Conservation (phyloP, 2,329 filamentous ascomycete genomes). For the Chaetoscypha palmicola region DNA sequence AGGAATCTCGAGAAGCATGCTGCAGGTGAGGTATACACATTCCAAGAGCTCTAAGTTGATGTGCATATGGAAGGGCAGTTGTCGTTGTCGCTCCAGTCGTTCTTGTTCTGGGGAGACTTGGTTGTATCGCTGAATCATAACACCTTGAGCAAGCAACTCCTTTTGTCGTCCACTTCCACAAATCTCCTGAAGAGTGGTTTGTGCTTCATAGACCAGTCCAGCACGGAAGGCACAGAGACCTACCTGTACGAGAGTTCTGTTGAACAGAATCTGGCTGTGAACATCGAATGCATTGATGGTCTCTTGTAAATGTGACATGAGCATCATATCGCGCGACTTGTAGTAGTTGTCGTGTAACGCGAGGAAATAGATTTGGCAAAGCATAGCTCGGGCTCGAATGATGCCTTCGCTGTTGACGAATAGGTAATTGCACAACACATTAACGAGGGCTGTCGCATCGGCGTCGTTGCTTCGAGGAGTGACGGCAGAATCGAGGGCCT, state of each 20-base stretch:
- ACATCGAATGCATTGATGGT: constrained; percentile 96
- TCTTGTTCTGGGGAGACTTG: constrained; percentile 98
- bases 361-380: constrained; percentile 98
- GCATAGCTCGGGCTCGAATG: constrained; percentile 90
- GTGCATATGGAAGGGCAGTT: constrained; percentile 99
- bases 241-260: constrained; percentile 94
- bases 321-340: constrained; percentile 95
- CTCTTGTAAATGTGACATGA: constrained; percentile 99
- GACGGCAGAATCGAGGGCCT: constrained; percentile 66
- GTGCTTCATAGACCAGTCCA: constrained; percentile 92
- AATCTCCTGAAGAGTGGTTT: constrained; percentile 96
- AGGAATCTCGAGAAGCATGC: constrained; percentile 97
- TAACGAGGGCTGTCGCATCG: constrained; percentile 71
- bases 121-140: constrained; percentile 95
- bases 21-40: constrained; percentile 97
- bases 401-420: constrained; percentile 94
- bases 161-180: constrained; percentile 97
- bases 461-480: constrained; percentile 63
- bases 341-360: constrained; percentile 98
- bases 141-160: constrained; percentile 93
- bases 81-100: constrained; percentile 90
- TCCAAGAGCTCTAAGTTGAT: constrained; percentile 98
- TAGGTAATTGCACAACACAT: constrained; percentile 87
- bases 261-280: constrained; percentile 96
- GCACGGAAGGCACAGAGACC: constrained; percentile 97